Base-by-base conservation (phyloP, 1,284 basidiomycete species). In the Melampsora larici-populina region DNA sequence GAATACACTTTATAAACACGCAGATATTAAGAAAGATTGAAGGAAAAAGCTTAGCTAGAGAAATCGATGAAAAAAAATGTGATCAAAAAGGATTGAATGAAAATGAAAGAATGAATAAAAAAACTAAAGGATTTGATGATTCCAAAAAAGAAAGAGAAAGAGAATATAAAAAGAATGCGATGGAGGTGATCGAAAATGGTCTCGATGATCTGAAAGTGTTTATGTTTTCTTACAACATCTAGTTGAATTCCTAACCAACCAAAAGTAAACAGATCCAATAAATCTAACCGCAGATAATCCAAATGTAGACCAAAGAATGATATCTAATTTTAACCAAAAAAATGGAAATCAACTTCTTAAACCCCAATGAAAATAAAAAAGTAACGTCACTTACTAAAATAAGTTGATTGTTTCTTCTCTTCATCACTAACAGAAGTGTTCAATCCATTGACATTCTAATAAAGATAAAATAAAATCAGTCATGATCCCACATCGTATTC, bases 261-360 rank as follows among this genome's bases (percentile, higher is more conserved):
- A 77, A 77, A 77, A 77, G 46, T 77, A 77, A 5, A 65, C 66
- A 13, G 74, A 77, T 26, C 74, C 74, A 36, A 77, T 68, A 55
- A 77, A 77, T 17, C 74, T 31, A 24, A 77, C 60, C 5, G 74
- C 74, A 36, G 74, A 77, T 18, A 77, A 43, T 26, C 74, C 74
- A 40, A 77, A 77, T 1, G 74, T 77, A 18, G 74, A 77, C 74
- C 74, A 77, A 33, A 77, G 67, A 9, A 77, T 77, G 40, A 77
- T 70, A 36, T 77, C 74, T 77, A 31, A 4, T 24, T 58, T 11
- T 6, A 58, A 2, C 21, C n/a, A 29, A 58, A 29, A 24, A 15
- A 8, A 8, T 24, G 9, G n/a, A 73, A 1, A 60, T 15, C 26
- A 5, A 76, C 13, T 24, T 43, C 26, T 18, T 8, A 43, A 46